phyloP scores from a whole-genome alignment of 2,329 filamentous ascomycete genomes.

The Colletotrichum sp. region DNA sequence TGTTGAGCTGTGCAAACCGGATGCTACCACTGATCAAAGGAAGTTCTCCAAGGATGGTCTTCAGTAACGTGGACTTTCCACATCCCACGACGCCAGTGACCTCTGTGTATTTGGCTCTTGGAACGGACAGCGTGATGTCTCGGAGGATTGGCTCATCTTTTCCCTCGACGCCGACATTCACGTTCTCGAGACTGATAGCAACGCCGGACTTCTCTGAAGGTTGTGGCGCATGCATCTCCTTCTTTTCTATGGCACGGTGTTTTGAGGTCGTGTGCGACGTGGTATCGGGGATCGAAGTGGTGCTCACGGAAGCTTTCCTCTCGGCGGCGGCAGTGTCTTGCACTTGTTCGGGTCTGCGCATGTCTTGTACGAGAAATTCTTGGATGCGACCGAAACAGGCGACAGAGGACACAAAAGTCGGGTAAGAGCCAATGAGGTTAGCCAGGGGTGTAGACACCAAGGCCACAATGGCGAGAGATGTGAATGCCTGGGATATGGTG shows the following conservation, averaged over 20 bases:
- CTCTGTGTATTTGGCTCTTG: background rate
- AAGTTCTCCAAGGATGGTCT: slow-evolving; percentile 27
- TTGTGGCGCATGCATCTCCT: background rate
- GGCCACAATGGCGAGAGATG: slow-evolving; percentile 25
- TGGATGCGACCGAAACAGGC: slow-evolving; percentile 24
- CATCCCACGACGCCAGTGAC: slow-evolving; percentile 9
- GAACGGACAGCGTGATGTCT: background rate
- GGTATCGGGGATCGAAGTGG: background rate
- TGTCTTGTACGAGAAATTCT: slow-evolving; percentile 18
- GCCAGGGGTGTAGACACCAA: slow-evolving; percentile 24
- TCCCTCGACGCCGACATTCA: background rate
- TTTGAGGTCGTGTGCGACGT: background rate
- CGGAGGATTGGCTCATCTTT: background rate
- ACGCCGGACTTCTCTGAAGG: background rate
- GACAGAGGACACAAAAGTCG: background rate
- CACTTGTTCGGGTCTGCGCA: background rate
- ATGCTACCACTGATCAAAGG: background rate
- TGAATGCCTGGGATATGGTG: slow-evolving; percentile 23
- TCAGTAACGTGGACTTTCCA: slow-evolving; percentile 24
- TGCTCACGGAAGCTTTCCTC: background rate
- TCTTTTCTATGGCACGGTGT: background rate
- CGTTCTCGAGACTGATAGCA: background rate
- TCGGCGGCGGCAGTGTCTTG: background rate
- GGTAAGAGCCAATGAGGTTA: slow-evolving; percentile 18
- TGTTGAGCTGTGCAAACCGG: rapidly evolving